Percentiles rank a stretch among this genome's conserved stretches.
phyloP scores from a whole-genome alignment of 2,329 filamentous ascomycete genomes.

The Neodidymelliopsis sp. region DNA sequence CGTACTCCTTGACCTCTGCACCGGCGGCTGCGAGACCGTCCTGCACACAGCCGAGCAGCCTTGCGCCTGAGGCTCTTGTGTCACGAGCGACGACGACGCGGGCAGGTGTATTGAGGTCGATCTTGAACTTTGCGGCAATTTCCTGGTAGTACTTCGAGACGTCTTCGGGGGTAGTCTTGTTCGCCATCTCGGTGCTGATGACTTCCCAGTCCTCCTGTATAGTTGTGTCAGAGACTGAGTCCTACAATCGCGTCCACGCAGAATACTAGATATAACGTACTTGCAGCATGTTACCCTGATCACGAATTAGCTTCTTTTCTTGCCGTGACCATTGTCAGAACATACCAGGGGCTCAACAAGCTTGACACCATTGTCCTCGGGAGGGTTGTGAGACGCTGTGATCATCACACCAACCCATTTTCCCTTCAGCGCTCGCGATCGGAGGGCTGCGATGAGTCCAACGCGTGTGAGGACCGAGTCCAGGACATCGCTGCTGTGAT shows the following conservation, averaged over 20 bases:
- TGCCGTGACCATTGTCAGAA: neutral
- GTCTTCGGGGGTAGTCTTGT: conserved; percentile 76
- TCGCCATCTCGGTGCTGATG: conserved; percentile 88
- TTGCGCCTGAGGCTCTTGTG: conserved; percentile 89
- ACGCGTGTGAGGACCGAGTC: conserved; percentile 93
- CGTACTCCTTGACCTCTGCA: conserved; percentile 81
- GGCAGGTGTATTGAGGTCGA: conserved; percentile 73
- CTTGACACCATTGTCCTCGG: conserved; percentile 72
- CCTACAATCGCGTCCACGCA: neutral
- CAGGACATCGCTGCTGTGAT: conserved; percentile 70
- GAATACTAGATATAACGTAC: conserved; percentile 22
- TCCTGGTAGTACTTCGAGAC: conserved; percentile 79
- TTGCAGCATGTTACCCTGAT: conserved; percentile 86
- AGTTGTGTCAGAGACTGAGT: conserved; percentile 24
- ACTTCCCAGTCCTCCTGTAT: conserved; percentile 81
- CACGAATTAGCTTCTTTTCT: conserved; percentile 25
- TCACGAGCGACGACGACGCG: conserved; percentile 91
- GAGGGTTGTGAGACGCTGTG: conserved; percentile 71
- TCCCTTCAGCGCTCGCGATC: conserved; percentile 87
- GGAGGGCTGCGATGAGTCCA: conserved; percentile 84
- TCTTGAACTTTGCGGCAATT: conserved; percentile 65
- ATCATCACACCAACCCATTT: conserved; percentile 91
- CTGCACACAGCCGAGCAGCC: conserved; percentile 78
- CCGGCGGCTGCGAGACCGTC: conserved; percentile 80
- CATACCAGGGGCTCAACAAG: conserved; percentile 88